Percentiles rank a stretch among this genome's conserved stretches.
Evolutionary conservation across 768 basidiomycete species (phyloP).

Genomic region (Mycena venus): DNA sequence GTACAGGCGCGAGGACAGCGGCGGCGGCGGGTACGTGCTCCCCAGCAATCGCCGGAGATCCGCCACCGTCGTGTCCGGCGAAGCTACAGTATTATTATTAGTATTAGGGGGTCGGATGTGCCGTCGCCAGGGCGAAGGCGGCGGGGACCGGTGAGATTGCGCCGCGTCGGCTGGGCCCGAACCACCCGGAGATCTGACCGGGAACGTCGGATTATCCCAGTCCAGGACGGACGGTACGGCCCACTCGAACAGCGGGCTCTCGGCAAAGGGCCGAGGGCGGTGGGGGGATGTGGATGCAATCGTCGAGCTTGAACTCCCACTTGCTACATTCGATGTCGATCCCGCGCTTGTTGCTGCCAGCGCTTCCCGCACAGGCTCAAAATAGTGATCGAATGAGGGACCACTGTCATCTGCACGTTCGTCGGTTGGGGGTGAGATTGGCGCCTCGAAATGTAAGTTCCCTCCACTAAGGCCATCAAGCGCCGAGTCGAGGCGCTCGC

Average conservation of each 20-base stretch:
- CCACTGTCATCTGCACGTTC: neutral
- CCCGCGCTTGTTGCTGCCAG: neutral
- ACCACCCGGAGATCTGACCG: neutral
- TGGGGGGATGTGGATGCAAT: neutral
- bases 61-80: constrained; percentile 14
- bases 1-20: constrained; percentile 12
- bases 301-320: neutral
- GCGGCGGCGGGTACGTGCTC: neutral
- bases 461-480: constrained; percentile 44
- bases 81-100: neutral
- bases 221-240: constrained; percentile 8
- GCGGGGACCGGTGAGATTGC: neutral
- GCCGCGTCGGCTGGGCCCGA: neutral
- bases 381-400: neutral
- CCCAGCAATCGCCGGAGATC: constrained; percentile 22
- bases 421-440: constrained; percentile 6
- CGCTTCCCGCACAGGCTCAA: neutral
- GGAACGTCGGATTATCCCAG: neutral
- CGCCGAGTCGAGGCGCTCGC: constrained; percentile 50
- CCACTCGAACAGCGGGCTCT: constrained; percentile 29
- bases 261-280: neutral
- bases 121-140: constrained; percentile 20
- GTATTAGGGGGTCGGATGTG: neutral
- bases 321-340: neutral
- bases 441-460: constrained; percentile 42